A percentile compares a stretch with the other conserved stretches of the same genome.
phyloP scores from a whole-genome alignment of 2,329 filamentous ascomycete genomes.

The Nothophoma quercina region DNA sequence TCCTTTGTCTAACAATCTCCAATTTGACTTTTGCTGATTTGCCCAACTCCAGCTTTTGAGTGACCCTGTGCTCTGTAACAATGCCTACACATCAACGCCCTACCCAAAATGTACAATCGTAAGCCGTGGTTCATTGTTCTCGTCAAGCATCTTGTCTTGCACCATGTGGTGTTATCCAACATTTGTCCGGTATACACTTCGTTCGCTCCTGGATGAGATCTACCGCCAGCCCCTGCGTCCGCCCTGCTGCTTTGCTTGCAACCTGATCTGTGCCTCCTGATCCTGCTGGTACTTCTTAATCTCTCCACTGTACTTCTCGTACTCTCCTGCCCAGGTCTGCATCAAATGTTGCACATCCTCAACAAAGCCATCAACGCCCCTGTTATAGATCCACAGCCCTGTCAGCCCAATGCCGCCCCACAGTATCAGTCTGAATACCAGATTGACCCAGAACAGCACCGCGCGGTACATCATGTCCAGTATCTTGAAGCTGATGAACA shows the following conservation, averaged over 20 bases:
- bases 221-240: conserved; percentile 15
- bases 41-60: background rate
- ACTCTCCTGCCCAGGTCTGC: conserved; percentile 50
- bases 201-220: background rate
- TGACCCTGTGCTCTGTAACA: background rate
- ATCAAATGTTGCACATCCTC: conserved; percentile 60
- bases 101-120: conserved; percentile 7
- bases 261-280: conserved; percentile 36
- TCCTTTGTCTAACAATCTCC: background rate
- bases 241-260: conserved; percentile 28
- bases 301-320: conserved; percentile 44
- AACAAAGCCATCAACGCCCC: conserved; percentile 70
- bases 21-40: background rate
- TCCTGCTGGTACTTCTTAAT: conserved; percentile 35
- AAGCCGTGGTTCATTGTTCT: conserved; percentile 9
- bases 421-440: conserved; percentile 69
- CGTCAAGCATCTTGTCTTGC: background rate
- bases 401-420: conserved; percentile 67
- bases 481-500: conserved; percentile 71
- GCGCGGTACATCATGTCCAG: conserved; percentile 74
- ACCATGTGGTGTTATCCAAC: background rate
- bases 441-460: conserved; percentile 77
- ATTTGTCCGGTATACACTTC: background rate
- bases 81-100: conserved; percentile 11
- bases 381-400: conserved; percentile 63